Evolutionary conservation across 2,329 filamentous ascomycete genomes (phyloP), one percentile per base, ranked within the genome.

Genomic region (Cercospora beticola): DNA sequence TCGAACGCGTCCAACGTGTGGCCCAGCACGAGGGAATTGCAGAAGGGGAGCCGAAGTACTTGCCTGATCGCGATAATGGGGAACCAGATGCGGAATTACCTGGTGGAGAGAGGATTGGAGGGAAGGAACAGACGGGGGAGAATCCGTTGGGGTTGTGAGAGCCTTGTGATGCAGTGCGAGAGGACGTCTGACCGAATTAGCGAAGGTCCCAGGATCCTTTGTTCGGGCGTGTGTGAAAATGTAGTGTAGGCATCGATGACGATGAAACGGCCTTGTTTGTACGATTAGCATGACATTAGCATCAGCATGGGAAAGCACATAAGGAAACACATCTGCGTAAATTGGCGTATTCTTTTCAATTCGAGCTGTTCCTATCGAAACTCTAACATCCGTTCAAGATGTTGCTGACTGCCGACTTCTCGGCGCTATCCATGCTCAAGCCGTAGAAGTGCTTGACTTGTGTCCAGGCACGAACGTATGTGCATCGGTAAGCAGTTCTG

Each of bases 401-500:
- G 52, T 63, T 69, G 49, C 63, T 67, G 10, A 66, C 66, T 10
- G 67, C 63, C 28, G 57, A 46, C 84, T 92, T 93, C 85, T 96
- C 92, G 0, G 87, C 87, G 58, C 83, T 83, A 1, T 90, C 94
- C 69, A 95, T 82, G 16, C 86, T 90, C 72, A 96, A 80, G 0
- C 78, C 78, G 78, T 90, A 95, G 74, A 88, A 86, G 74, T 84
- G 87, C 87, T 95, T 96, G 73, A 96, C 92, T 76, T 88, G 86
- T 49, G 94, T 85, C 89, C 90, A 96, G 77, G 89, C 88, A 77
- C 86, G 85, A 14, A 92, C 90, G 76, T 96, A 95, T 30, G 87
- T 90, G 86, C 92, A 95, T 79, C 92, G 87, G 81, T 92, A 94
- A 71, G 83, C 84, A 18, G 79, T 83, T 82, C 92, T 81, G 0